These are phyloP conservation scores for Themeda triandra DNA, from an alignment of 176 grass and related monocot species.

Conservation along the genomic window DNA sequence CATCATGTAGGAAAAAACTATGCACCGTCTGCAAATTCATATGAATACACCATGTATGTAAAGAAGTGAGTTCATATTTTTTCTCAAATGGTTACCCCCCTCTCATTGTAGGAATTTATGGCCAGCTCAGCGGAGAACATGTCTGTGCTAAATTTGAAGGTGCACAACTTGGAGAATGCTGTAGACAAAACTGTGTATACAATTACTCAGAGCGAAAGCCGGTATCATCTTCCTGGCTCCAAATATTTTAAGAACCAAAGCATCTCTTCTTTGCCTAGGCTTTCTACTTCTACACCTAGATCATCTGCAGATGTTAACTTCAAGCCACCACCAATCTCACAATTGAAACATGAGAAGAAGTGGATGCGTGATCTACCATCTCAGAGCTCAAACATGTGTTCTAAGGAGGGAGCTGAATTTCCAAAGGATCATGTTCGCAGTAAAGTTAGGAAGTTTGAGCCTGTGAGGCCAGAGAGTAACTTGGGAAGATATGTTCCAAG, in stretches of 20 bases:
- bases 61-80: not conserved
- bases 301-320: slow-evolving; percentile 58
- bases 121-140: slow-evolving; percentile 67
- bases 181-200: slow-evolving; percentile 60
- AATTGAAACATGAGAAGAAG: slow-evolving; percentile 60
- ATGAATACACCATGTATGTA: not conserved
- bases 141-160: slow-evolving; percentile 69
- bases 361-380: slow-evolving; percentile 47
- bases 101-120: slow-evolving; percentile 71
- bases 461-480: slow-evolving; percentile 22
- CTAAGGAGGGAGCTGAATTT: slow-evolving; percentile 42
- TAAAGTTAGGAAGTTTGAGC: slow-evolving; percentile 28
- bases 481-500: slow-evolving; percentile 35
- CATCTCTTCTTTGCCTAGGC: slow-evolving; percentile 63
- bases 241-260: slow-evolving; percentile 68
- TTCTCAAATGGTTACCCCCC: not conserved
- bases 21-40: not conserved
- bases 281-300: slow-evolving; percentile 60
- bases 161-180: slow-evolving; percentile 77
- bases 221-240: slow-evolving; percentile 52
- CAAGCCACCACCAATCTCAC: slow-evolving; percentile 44
- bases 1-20: slow-evolving; percentile 3
- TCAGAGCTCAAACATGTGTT: slow-evolving; percentile 36
- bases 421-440: slow-evolving; percentile 30
- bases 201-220: slow-evolving; percentile 66